A percentile compares a stretch with the other conserved stretches of the same genome.
phyloP scores from a whole-genome alignment of 208 protist species.

The Trypanosoma brucei region DNA sequence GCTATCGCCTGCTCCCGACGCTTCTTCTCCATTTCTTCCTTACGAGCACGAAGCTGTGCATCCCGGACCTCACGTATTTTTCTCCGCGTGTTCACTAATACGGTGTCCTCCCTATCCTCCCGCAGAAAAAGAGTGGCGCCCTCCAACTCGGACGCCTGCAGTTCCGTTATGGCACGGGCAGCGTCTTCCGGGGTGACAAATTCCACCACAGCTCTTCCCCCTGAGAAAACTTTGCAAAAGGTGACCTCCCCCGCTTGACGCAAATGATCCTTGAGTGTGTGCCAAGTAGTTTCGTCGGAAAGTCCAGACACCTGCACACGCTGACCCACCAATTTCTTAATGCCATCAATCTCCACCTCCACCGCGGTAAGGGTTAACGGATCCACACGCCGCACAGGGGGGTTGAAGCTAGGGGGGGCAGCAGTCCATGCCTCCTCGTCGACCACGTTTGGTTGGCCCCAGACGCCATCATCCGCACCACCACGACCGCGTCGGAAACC shows the following conservation, averaged over 20 bases:
- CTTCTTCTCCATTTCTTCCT: constrained; percentile 64
- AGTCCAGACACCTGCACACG: constrained; percentile 80
- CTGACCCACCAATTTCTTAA: constrained; percentile 88
- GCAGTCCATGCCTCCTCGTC: constrained; percentile 79
- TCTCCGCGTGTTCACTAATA: constrained; percentile 75
- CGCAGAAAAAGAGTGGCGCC: constrained; percentile 80
- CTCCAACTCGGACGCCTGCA: constrained; percentile 83
- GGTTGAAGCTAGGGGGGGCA: constrained; percentile 77
- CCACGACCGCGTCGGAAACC: constrained; percentile 25
- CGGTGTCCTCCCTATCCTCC: constrained; percentile 83
- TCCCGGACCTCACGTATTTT: constrained; percentile 79
- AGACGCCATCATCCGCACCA: constrained; percentile 31
- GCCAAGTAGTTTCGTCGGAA: constrained; percentile 83
- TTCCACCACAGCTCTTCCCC: constrained; percentile 81
- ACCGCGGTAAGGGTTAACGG: constrained; percentile 85
- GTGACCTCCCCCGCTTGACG: constrained; percentile 76
- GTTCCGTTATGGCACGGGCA: constrained; percentile 71
- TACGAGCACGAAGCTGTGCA: constrained; percentile 67
- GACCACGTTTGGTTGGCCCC: constrained; percentile 57
- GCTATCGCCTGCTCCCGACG: constrained; percentile 43
- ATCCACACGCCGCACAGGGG: constrained; percentile 81
- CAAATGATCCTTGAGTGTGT: constrained; percentile 88
- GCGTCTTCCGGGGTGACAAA: constrained; percentile 81
- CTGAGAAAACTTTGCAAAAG: constrained; percentile 71
- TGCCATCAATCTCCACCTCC: constrained; percentile 83